phyloP scores from a whole-genome alignment of 345 rosid genomes.

The Sonneratia alba region DNA sequence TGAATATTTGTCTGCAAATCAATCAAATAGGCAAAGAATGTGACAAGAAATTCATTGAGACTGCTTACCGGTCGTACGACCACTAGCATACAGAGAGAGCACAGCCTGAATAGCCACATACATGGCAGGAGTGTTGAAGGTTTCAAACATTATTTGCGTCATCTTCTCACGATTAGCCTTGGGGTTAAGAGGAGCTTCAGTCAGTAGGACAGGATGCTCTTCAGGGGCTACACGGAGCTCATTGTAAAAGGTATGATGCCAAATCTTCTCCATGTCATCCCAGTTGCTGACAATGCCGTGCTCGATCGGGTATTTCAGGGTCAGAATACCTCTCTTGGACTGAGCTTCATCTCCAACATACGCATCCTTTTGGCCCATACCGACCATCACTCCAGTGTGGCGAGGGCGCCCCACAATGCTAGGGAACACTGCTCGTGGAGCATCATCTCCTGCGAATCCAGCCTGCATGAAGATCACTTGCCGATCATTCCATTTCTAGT shows the following conservation, averaged over 20 bases:
- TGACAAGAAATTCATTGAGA: not conserved
- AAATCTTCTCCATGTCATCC: too few relatives aligned
- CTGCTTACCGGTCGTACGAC: constrained; percentile 62
- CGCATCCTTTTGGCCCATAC: too few relatives aligned
- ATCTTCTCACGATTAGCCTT: constrained; percentile 77
- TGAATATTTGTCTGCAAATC: too few relatives aligned
- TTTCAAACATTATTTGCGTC: constrained; percentile 29
- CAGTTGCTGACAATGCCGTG: too few relatives aligned
- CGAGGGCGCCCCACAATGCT: constrained; percentile 53
- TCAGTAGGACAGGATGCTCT: constrained; percentile 66
- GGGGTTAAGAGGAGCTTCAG: constrained; percentile 71
- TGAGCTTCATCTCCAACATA: too few relatives aligned
- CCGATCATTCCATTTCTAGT: not conserved
- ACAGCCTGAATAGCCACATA: constrained; percentile 56
- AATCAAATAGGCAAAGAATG: too few relatives aligned
- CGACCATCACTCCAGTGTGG: constrained; percentile 50
- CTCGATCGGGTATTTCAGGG: too few relatives aligned
- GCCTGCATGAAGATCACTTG: constrained; percentile 20
- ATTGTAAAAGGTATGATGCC: constrained; percentile 10
- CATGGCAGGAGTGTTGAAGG: constrained; percentile 43
- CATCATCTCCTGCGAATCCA: constrained; percentile 54
- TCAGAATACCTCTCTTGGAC: too few relatives aligned
- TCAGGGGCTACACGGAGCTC: constrained; percentile 78
- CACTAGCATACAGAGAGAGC: constrained; percentile 67
- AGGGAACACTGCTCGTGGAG: constrained; percentile 50